Base-by-base conservation (phyloP, 2,329 filamentous ascomycete genomes). In the Aspergillus uvarum region DNA sequence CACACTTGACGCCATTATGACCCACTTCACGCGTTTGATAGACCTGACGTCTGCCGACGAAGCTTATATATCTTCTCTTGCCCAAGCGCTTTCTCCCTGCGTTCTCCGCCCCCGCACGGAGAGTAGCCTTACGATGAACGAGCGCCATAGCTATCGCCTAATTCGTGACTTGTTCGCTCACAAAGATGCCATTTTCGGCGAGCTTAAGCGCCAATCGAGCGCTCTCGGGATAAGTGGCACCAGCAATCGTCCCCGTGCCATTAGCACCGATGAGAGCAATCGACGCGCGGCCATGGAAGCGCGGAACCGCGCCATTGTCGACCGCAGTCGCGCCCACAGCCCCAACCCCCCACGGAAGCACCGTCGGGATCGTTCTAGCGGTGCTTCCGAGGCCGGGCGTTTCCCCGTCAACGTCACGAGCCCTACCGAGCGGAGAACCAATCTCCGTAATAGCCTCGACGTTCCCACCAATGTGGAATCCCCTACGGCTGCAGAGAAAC, bases 11-110 rank as follows among this genome's bases (percentile, higher is more conserved):
- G 95, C 95, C 47, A 90, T 96, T 73, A 96, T 96, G 83, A 98
- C 96, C 66, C 95, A 99, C 78, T 98, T 99, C 75, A 97, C 94
- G 44, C 90, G 95, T 62, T 82, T 99, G 61, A 96, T 99, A 72
- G 95, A 99, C 75, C 83, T 99, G 64, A 99, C 95, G 2, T 98
- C 94, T 14, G 95, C 95, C 32, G 94, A 96, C 67, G 95, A 99
- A 73, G 80, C 87, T 48, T 99, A 96, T 72, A 80, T 96, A 59
- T 74, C 88, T 12, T 81, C 87, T 42, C 85, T 99, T 44, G 90
- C 92, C 2, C 87, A 87, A 26, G 80, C 82, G 5, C 82, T 99
- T 49, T 90, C 92, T 1, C 90, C 92, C 5, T 97, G 92, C 74
- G 87, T 99, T 65, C 83, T 99, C 50, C 88, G 95, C 26, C 95